These are phyloP conservation scores for Nepenthes mirabilis DNA, from an alignment of 148 eudicot species.

Conservation along the genomic window DNA sequence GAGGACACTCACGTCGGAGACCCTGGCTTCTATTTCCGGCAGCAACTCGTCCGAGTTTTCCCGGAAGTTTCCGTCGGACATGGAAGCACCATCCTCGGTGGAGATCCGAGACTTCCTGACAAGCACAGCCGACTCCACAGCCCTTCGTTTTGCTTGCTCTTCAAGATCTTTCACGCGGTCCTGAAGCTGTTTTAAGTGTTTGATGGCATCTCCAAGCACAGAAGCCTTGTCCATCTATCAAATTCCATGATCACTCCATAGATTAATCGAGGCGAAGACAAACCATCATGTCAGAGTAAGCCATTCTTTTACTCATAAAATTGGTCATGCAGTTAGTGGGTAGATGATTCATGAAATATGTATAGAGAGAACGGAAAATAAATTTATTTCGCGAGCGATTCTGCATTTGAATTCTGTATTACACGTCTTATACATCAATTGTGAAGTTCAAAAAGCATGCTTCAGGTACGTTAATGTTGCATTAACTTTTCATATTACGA, in stretches of 20 bases:
- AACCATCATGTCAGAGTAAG: no score
- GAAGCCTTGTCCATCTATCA: conserved; percentile 36
- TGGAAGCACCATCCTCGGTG: conserved; percentile 1
- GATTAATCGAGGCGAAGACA: no score
- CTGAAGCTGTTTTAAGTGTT: conserved; percentile 29
- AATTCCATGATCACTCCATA: not conserved
- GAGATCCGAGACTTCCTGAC: conserved; percentile 12
- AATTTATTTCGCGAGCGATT: no score
- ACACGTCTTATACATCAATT: no score
- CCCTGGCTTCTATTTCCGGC: conserved; percentile 31
- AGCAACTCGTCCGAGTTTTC: not conserved
- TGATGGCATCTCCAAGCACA: conserved; percentile 21
- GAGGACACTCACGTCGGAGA: conserved; percentile 18
- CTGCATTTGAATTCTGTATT: no score
- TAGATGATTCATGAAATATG: no score
- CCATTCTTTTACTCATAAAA: no score
- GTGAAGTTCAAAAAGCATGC: no score
- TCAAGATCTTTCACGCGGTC: conserved; percentile 19
- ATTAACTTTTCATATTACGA: no score
- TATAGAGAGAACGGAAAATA: no score
- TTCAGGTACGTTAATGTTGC: no score
- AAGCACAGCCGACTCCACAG: not conserved
- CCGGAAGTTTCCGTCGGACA: not conserved
- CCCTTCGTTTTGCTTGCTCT: conserved; percentile 8
- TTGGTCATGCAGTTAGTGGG: no score